Evolutionary conservation across 306 rosid genomes (phyloP), one percentile per base, ranked within the genome.

Genomic region (Vachellia pachyceras): DNA sequence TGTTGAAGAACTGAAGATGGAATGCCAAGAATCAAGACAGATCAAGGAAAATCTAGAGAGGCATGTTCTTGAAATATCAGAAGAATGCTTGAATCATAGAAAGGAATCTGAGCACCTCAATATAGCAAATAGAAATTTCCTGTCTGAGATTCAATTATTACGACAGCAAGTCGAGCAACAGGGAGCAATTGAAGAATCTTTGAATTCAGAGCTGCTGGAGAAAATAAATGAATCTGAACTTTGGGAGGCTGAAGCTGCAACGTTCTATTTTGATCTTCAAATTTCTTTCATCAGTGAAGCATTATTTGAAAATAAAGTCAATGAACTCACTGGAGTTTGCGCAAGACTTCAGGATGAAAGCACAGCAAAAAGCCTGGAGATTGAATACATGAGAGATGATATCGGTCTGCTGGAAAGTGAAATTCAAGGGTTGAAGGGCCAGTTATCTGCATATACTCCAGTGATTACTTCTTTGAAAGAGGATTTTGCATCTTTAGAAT

Each of bases 201-300:
- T 96, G 87, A 92, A 78, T 75, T 84, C 87, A 64, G 99, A 90
- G 87, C 88, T 94, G 79, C 87, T 86, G 85, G 98, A 90, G 84
- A 94, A 84, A 88, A 85, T 91, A 84, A 91, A 86, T 12, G 94
- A 91, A 78, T 92, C 91, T 73, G 87, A 92, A 84, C 91, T 96
- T 66, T 96, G 97, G 98, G 99, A 96, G 75, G 92, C 92, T 33
- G 99, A 96, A 84, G 98, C 99, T 64, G 86, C 92, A 54, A 75
- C 98, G 8, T 94, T 96, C 85, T 96, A 90, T 79, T 96, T 94
- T 55, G 97, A 93, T 91, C 91, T 94, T 79, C 99, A 94, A 80
- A 86, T 84, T 54, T 94, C 99, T 6, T 86, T 95, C 46, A 83
- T 91, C 11, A 95, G 87, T 76, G 99, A 96, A 83, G 92, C 91